Percentiles rank a stretch among this genome's conserved stretches.
Conservation (phyloP, 208 protist species). For the Strigomonas oncopelti region DNA sequence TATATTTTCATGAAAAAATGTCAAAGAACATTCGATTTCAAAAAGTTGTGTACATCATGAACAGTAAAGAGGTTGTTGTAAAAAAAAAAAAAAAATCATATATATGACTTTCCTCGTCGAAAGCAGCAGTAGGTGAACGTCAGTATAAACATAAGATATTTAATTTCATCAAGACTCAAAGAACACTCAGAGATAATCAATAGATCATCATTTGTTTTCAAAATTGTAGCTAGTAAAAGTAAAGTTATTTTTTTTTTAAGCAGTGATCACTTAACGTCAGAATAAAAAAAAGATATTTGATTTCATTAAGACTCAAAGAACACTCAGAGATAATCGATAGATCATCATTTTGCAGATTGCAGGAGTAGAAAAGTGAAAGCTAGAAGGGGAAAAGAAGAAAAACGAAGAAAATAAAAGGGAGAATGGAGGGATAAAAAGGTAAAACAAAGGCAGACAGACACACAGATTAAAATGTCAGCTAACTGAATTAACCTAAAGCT, state of each 20-base stretch:
- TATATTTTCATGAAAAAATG: conserved; percentile 5
- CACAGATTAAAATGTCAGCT: not conserved
- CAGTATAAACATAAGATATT: not conserved
- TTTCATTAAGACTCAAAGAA: conserved; percentile 10
- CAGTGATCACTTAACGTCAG: no score
- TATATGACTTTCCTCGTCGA: not conserved
- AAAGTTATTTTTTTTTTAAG: no score
- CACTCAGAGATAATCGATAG: conserved; percentile 15
- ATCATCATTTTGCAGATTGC: conserved; percentile 1
- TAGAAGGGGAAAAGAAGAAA: conserved; percentile 8
- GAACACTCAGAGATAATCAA: conserved; percentile 8
- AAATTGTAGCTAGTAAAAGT: no score
- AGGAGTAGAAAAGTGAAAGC: conserved; percentile 7
- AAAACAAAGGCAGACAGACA: not conserved
- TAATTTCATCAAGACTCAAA: conserved; percentile 7
- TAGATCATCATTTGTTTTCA: conserved; percentile 6
- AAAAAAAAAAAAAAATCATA: not conserved
- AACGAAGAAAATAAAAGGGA: not conserved
- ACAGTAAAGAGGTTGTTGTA: not conserved
- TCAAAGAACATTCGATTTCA: conserved; percentile 7
- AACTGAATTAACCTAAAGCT: not conserved
- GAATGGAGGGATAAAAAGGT: not conserved
- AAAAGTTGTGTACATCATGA: not conserved
- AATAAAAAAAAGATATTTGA: not conserved
- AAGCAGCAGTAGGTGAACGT: not conserved